A percentile compares a stretch with the other conserved stretches of the same genome.
These are phyloP conservation scores for Wickerhamiella vanderwaltii DNA, from an alignment of 805 yeast genomes.

Conservation along the genomic window DNA sequence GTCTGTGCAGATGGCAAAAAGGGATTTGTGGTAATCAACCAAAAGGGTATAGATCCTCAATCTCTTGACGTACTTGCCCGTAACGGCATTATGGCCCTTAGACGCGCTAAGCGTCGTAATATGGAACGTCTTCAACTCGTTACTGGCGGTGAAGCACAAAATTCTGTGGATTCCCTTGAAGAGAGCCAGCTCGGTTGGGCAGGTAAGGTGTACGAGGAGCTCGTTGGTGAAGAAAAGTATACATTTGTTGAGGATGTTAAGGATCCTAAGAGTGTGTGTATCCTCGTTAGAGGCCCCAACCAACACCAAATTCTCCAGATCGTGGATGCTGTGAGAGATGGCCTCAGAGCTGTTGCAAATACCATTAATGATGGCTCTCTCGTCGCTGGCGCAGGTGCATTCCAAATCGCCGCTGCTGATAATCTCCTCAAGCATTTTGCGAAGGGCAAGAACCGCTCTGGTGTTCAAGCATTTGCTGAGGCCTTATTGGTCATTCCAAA, in stretches of 20 bases:
- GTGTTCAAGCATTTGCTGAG: constrained; percentile 88
- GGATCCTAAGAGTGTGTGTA: constrained; percentile 84
- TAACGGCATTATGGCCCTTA: constrained; percentile 80
- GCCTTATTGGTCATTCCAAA: constrained; percentile 85
- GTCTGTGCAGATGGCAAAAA: constrained; percentile 68
- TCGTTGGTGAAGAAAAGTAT: constrained; percentile 94
- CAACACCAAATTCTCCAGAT: constrained; percentile 81
- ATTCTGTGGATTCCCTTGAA: constrained; percentile 84
- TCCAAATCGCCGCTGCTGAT: constrained; percentile 69
- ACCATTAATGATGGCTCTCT: constrained; percentile 74
- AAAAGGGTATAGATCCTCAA: constrained; percentile 98
- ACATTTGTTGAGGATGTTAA: constrained; percentile 81
- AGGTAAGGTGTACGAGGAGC: constrained; percentile 82
- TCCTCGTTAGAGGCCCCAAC: constrained; percentile 87
- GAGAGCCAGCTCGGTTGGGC: constrained; percentile 75
- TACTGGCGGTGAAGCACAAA: constrained; percentile 96
- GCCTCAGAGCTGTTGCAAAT: constrained; percentile 86
- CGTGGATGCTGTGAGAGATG: constrained; percentile 95
- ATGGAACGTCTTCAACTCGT: constrained; percentile 96
- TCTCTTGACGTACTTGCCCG: constrained; percentile 88
- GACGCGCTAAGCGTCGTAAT: constrained; percentile 97
- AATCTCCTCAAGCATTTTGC: constrained; percentile 49
- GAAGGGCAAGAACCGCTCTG: constrained; percentile 80
- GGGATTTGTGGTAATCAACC: constrained; percentile 92
- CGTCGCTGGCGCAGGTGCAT: constrained; percentile 97